These are phyloP conservation scores for Hepatocystis sp. DNA, from an alignment of 169 alveolate species.

Conservation along the genomic window DNA sequence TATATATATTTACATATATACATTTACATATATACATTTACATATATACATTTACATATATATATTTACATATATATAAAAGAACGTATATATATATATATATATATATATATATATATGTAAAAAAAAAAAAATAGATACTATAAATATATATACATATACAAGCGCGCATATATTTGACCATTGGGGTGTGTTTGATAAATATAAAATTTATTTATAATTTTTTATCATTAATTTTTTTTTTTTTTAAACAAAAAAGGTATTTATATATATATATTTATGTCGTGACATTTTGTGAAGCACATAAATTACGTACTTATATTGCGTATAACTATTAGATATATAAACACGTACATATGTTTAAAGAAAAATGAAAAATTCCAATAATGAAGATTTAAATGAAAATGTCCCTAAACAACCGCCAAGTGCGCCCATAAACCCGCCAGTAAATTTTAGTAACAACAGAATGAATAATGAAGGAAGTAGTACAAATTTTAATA, in stretches of 20 bases:
- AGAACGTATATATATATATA: neutral
- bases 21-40: neutral
- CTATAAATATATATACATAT: neutral
- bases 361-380: constrained; percentile 2
- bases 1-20: neutral
- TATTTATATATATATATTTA: too few relatives aligned
- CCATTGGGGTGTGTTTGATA: too few relatives aligned
- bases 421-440: constrained; percentile 4
- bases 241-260: too few relatives aligned
- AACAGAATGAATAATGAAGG: constrained; percentile 9
- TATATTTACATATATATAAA: neutral
- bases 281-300: too few relatives aligned
- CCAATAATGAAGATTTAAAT: constrained; percentile 7
- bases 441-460: constrained; percentile 8
- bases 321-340: too few relatives aligned
- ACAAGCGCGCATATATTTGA: neutral
- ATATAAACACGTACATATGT: neutral
- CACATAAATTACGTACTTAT: too few relatives aligned
- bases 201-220: too few relatives aligned
- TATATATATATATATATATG: neutral
- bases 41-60: neutral
- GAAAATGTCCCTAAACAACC: neutral
- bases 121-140: too few relatives aligned
- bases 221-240: too few relatives aligned
- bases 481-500: constrained; percentile 15